Conservation (phyloP, 2,329 filamentous ascomycete species). For the Lasiodiplodia citricola region DNA sequence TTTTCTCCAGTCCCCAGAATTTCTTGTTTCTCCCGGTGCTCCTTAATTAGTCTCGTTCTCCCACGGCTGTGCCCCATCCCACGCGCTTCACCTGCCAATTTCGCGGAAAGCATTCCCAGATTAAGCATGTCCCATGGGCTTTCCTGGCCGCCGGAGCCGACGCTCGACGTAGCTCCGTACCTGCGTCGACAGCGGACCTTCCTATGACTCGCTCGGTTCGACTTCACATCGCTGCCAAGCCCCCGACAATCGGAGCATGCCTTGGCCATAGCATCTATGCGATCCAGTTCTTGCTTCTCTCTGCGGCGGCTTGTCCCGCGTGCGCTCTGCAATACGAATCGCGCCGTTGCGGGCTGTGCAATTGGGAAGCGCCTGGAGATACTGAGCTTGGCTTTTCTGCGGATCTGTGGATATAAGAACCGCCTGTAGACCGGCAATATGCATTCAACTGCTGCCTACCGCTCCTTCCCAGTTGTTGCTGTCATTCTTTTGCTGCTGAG, state of each 20-base stretch:
- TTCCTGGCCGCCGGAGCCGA: constrained; percentile 1
- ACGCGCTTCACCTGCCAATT: not conserved
- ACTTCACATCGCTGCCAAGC: constrained; percentile 3
- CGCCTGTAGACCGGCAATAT: not conserved
- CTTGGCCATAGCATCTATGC: constrained; percentile 1
- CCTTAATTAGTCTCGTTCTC: not conserved
- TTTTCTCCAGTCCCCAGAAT: not conserved
- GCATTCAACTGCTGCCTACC: not conserved
- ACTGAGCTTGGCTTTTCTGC: not conserved
- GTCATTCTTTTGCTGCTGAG: constrained; percentile 5
- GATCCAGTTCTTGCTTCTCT: not conserved
- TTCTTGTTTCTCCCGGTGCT: not conserved
- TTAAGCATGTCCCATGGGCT: constrained; percentile 5
- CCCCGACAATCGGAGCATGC: constrained; percentile 11
- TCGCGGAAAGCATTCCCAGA: constrained; percentile 2
- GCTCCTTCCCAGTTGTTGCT: not conserved
- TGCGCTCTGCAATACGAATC: constrained; percentile 1
- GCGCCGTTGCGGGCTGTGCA: not conserved
- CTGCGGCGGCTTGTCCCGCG: not conserved
- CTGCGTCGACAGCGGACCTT: not conserved
- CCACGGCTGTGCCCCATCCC: not conserved
- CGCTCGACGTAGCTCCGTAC: constrained; percentile 1
- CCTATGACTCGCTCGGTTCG: not conserved
- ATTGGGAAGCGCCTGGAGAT: not conserved
- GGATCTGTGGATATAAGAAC: not conserved